A percentile compares a stretch with the other conserved stretches of the same genome.
phyloP scores from a whole-genome alignment of 768 basidiomycete species.

The Mycena sanguinolenta region DNA sequence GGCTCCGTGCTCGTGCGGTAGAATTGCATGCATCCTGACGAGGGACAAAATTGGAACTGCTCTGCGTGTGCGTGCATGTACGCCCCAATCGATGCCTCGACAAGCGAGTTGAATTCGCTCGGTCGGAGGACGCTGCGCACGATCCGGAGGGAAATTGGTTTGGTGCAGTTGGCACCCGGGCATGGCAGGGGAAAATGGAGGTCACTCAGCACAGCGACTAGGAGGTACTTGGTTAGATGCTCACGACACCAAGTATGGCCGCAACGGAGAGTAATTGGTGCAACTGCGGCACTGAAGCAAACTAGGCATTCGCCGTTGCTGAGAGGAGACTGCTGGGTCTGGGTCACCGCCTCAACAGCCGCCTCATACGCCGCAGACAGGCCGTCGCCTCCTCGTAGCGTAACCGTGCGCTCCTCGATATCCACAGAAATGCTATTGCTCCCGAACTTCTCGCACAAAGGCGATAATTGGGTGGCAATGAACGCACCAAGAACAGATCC shows the following conservation, averaged over 20 bases:
- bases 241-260: constrained; percentile 77
- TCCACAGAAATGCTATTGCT: constrained; percentile 69
- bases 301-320: constrained; percentile 67
- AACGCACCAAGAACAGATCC: constrained; percentile 61
- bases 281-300: constrained; percentile 70
- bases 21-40: constrained; percentile 82
- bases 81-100: constrained; percentile 70
- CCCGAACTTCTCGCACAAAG: constrained; percentile 67
- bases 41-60: constrained; percentile 83
- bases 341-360: constrained; percentile 57
- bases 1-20: constrained; percentile 74
- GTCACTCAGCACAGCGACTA: constrained; percentile 67
- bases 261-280: constrained; percentile 69
- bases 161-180: constrained; percentile 71
- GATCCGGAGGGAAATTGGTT: constrained; percentile 64
- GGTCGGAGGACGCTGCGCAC: constrained; percentile 65
- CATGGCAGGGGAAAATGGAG: constrained; percentile 80
- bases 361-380: constrained; percentile 59
- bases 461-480: constrained; percentile 58
- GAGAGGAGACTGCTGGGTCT: constrained; percentile 45
- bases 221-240: constrained; percentile 73
- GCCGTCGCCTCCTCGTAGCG: constrained; percentile 67
- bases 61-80: constrained; percentile 70
- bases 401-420: constrained; percentile 54
- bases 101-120: constrained; percentile 66